phyloP scores from a whole-genome alignment of 305 asterid genomes.

The Fraxinus floribunda region DNA sequence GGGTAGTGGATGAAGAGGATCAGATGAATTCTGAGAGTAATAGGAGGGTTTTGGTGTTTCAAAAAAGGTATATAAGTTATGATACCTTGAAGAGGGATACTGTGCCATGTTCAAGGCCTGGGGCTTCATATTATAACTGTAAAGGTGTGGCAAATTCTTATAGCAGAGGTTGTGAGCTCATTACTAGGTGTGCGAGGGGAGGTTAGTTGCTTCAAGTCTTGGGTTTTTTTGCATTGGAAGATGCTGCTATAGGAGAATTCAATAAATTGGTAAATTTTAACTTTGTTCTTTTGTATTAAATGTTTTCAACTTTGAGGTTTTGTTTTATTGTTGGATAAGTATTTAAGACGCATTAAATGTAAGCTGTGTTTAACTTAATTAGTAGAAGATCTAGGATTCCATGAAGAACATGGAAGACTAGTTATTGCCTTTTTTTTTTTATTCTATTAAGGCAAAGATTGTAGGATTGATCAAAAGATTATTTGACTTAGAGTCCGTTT shows the following conservation, averaged over 20 bases:
- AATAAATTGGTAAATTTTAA: not conserved
- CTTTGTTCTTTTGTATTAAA: not conserved
- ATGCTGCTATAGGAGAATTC: not conserved
- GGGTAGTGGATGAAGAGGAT: constrained; percentile 1
- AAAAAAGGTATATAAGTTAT: constrained; percentile 46
- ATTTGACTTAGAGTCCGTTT: too few species aligned
- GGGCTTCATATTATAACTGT: constrained; percentile 51
- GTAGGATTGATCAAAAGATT: not conserved
- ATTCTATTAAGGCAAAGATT: too few species aligned
- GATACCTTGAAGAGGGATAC: constrained; percentile 45
- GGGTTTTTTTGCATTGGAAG: not conserved
- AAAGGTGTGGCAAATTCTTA: constrained; percentile 40
- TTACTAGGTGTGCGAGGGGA: constrained; percentile 51
- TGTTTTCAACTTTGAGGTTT: not conserved
- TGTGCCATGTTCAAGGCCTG: constrained; percentile 47
- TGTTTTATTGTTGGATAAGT: not conserved
- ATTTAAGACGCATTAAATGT: not conserved
- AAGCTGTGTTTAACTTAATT: not conserved
- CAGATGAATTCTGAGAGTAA: constrained; percentile 34
- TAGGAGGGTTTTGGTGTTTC: constrained; percentile 41
- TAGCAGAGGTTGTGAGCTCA: constrained; percentile 47
- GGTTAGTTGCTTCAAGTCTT: not conserved
- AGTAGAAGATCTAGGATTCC: not conserved
- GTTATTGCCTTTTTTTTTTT: not conserved
- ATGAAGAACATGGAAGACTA: not conserved